Evolutionary conservation across 1,139 yeast species (phyloP), one percentile per base, ranked within the genome.

Genomic region (Spathaspora sp.): DNA sequence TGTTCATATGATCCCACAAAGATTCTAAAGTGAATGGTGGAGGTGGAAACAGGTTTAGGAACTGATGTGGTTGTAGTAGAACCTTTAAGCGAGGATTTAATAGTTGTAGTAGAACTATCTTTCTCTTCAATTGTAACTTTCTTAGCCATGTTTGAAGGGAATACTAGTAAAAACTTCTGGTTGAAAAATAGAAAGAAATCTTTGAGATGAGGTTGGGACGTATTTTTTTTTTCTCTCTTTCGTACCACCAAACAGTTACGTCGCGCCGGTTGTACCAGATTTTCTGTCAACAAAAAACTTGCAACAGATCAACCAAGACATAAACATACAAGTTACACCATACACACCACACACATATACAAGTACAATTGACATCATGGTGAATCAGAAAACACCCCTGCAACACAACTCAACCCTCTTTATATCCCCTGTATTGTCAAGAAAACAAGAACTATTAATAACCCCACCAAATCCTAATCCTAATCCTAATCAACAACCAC

Each of bases 1-100:
- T 95, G 99, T 68, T 95, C 99, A 59, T 95, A 93, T 1, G 98
- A 90, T 18, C 98, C 99, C 8, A 89, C 95, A 59, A 93, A 78
- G 37, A 93, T 82, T 59, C 99, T 76, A 55, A 93, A 86, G 57
- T 72, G 78, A 7, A 61, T 54, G 9, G 46, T 29, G 43, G 47
- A 4, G 7, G 41, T n/a, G 9, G 44, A 36, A 16, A 44, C 16
- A 3, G 44, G 39, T 4, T 37, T 25, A 11, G 42, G 13, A n/a
- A 38, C 29, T 29, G 47, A 38, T 2, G 43, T 13, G 3, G 38
- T 46, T n/a, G 50, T 31, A 15, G 42, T 39, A 11, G 45, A 43
- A 18, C 53, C 55, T 33, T 52, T 52, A 8, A 52, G 42, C 11
- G 53, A 49, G 13, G 54, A 51, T 38, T 52, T 52, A 5, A 52